phyloP scores from a whole-genome alignment of 768 basidiomycete genomes.

The Leccinum subgranulosum region DNA sequence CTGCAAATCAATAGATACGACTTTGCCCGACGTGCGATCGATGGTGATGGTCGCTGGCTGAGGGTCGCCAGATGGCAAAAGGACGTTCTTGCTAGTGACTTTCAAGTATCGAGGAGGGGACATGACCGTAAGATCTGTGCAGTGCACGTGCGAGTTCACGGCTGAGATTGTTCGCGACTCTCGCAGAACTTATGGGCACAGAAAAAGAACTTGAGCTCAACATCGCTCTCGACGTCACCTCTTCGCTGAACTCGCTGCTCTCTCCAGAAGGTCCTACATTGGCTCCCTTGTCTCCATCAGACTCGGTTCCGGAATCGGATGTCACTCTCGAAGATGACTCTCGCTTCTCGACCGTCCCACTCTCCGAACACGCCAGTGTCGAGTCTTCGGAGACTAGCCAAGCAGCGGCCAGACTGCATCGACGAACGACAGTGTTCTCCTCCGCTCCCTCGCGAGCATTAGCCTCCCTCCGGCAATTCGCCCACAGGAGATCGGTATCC shows the following conservation, averaged over 20 bases:
- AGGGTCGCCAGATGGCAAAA: slow-evolving; percentile 50
- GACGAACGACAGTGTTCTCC: slow-evolving; percentile 30
- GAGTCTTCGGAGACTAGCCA: slow-evolving; percentile 25
- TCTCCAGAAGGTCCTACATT: slow-evolving; percentile 43
- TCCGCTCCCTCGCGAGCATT: slow-evolving; percentile 18
- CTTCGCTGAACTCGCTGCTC: slow-evolving; percentile 45
- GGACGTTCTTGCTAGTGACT: slow-evolving; percentile 53
- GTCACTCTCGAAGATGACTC: slow-evolving; percentile 44
- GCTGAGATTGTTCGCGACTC: neutral
- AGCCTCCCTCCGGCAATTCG: slow-evolving; percentile 24
- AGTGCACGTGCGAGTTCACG: no score
- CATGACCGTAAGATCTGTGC: slow-evolving; percentile 2
- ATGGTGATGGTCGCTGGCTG: slow-evolving; percentile 67
- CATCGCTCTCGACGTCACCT: slow-evolving; percentile 13
- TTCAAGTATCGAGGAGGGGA: slow-evolving; percentile 26
- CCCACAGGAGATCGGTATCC: slow-evolving; percentile 65
- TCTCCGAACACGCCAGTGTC: slow-evolving; percentile 36
- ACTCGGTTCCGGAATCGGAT: slow-evolving; percentile 56
- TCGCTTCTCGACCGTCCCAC: slow-evolving; percentile 51
- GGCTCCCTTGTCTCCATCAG: slow-evolving; percentile 27
- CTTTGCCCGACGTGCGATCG: slow-evolving; percentile 55
- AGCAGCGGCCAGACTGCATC: slow-evolving; percentile 19
- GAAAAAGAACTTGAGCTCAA: slow-evolving; percentile 10
- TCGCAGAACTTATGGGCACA: slow-evolving; percentile 17
- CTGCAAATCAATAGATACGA: slow-evolving; percentile 44